Conservation (phyloP, 495 filamentous ascomycete species). For the Aspergillus avenaceus region DNA sequence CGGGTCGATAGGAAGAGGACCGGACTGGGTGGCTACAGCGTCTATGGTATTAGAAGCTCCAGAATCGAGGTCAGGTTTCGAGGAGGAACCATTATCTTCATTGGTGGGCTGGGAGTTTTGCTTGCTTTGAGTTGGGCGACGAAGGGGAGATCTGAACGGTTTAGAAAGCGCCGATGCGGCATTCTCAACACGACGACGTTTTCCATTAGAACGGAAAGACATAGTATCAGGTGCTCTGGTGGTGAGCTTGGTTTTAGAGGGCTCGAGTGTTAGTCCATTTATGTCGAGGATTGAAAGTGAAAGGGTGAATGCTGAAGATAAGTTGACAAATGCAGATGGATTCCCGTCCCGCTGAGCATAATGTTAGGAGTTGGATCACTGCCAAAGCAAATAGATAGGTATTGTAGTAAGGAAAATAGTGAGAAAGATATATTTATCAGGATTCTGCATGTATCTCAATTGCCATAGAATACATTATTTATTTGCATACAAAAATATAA, state of each 20-base stretch:
- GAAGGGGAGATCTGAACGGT: conserved; percentile 67
- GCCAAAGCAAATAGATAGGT: too few species aligned
- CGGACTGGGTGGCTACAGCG: background rate
- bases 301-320: too few species aligned
- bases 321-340: too few species aligned
- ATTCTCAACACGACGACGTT: conserved; percentile 54
- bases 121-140: conserved; percentile 19
- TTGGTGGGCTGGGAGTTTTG: conserved; percentile 6
- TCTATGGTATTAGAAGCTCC: background rate
- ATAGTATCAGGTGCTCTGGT: conserved; percentile 9
- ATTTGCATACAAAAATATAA: conserved; percentile 6
- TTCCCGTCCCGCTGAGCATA: too few species aligned
- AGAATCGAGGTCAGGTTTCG: conserved; percentile 3
- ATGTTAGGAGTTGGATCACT: too few species aligned
- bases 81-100: conserved; percentile 3
- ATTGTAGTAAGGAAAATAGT: too few species aligned
- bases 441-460: too few species aligned
- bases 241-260: too few species aligned
- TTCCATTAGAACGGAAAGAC: conserved; percentile 26
- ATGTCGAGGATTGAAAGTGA: too few species aligned
- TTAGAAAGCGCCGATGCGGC: conserved; percentile 50
- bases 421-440: too few species aligned
- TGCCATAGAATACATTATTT: conserved; percentile 17
- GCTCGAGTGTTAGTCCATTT: too few species aligned
- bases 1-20: background rate